Conservation (phyloP, 2,329 filamentous ascomycete species). For the Fusarium succisae region DNA sequence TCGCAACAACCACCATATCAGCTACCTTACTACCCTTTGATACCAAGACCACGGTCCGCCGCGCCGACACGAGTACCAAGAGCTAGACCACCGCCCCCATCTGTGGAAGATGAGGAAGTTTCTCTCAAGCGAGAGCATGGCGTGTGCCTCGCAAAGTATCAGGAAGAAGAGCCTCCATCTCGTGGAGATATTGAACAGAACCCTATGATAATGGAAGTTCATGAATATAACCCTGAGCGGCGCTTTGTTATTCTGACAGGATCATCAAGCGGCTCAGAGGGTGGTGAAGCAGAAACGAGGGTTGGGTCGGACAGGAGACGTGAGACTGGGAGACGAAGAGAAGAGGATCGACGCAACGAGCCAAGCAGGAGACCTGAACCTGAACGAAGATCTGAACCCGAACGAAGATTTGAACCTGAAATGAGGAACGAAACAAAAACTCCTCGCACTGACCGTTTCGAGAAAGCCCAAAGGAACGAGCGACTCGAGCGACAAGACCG, state of each 20-base stretch:
- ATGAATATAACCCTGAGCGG: constrained; percentile 68
- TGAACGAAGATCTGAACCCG: constrained; percentile 20
- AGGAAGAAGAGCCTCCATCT: constrained; percentile 65
- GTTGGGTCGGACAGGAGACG: constrained; percentile 2
- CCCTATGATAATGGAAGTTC: constrained; percentile 71
- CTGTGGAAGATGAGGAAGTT: constrained; percentile 73
- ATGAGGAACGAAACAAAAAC: constrained; percentile 2
- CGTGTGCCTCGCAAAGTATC: constrained; percentile 39
- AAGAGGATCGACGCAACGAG: constrained; percentile 4
- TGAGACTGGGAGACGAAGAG: constrained; percentile 6
- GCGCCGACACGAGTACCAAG: constrained; percentile 32
- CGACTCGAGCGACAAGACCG: constrained; percentile 19
- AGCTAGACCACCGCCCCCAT: constrained; percentile 68
- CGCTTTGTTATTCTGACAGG: constrained; percentile 69
- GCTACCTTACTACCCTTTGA: constrained; percentile 30
- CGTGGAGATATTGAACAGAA: constrained; percentile 75
- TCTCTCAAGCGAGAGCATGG: constrained; percentile 71
- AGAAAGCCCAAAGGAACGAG: constrained; percentile 14
- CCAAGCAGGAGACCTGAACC: not conserved
- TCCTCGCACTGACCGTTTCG: constrained; percentile 21
- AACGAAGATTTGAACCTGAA: not conserved
- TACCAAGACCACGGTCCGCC: constrained; percentile 27
- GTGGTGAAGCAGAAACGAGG: constrained; percentile 41
- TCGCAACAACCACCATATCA: constrained; percentile 25
- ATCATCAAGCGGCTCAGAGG: constrained; percentile 38